Conservation (phyloP, 371 early-diverging fungal species). For the Rhizomucor miehei region DNA sequence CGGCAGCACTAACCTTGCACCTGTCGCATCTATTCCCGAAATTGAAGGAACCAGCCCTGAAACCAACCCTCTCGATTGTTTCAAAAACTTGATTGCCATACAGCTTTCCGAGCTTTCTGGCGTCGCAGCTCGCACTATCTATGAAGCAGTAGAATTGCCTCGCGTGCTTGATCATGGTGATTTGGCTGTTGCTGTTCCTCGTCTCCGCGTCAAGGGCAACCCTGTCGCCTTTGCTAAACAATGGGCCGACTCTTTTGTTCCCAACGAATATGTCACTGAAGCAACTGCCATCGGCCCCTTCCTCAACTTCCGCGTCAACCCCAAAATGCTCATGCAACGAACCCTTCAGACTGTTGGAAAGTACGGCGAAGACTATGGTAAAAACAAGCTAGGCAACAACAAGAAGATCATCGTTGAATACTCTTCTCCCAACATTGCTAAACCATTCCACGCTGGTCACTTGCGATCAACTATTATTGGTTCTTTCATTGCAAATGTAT, state of each 20-base stretch:
- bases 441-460: slow-evolving; percentile 99
- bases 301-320: slow-evolving; percentile 81
- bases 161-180: slow-evolving; percentile 70
- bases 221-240: slow-evolving; percentile 76
- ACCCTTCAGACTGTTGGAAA: slow-evolving; percentile 52
- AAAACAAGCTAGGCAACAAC: slow-evolving; percentile 61
- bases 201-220: slow-evolving; percentile 83
- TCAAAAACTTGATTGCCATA: slow-evolving; percentile 53
- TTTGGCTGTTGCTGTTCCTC: slow-evolving; percentile 81
- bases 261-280: slow-evolving; percentile 56
- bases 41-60: slow-evolving; percentile 50
- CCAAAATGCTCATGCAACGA: slow-evolving; percentile 47
- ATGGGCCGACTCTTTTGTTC: slow-evolving; percentile 66
- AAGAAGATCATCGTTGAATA: slow-evolving; percentile 91
- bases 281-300: slow-evolving; percentile 77
- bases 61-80: slow-evolving; percentile 53
- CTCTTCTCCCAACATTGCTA: slow-evolving; percentile 98
- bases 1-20: slow-evolving; percentile 22
- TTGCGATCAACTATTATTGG: slow-evolving; percentile 98
- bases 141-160: slow-evolving; percentile 58
- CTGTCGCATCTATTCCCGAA: slow-evolving; percentile 31
- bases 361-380: slow-evolving; percentile 59
- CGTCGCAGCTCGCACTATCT: slow-evolving; percentile 45
- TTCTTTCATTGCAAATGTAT: slow-evolving; percentile 83
- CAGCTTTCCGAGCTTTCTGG: slow-evolving; percentile 46